A percentile compares a stretch with the other conserved stretches of the same genome.
Evolutionary conservation across 1,139 yeast genomes (phyloP).

Genomic region (Suhomyces chickasaworum): DNA sequence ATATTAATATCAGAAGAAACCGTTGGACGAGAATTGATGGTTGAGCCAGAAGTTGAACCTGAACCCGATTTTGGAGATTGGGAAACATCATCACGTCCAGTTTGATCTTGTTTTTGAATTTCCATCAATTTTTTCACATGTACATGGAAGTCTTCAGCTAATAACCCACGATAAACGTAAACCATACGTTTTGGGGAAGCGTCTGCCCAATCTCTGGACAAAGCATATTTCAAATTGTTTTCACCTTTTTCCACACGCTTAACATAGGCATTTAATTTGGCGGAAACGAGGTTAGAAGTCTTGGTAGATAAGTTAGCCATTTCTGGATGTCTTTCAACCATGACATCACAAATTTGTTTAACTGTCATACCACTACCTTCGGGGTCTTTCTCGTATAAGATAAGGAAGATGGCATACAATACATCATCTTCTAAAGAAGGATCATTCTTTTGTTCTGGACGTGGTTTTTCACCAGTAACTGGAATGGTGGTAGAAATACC

Average conservation of each 20-base stretch:
- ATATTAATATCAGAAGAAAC: conserved; percentile 4
- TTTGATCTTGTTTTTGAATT: conserved; percentile 28
- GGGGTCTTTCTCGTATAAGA: conserved; percentile 66
- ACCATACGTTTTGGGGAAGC: conserved; percentile 88
- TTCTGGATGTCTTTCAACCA: conserved; percentile 73
- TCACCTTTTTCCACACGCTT: conserved; percentile 84
- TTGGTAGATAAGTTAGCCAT: conserved; percentile 79
- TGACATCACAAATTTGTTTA: conserved; percentile 75
- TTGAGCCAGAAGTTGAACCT: no score
- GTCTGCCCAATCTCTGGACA: conserved; percentile 87
- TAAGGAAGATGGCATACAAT: conserved; percentile 69
- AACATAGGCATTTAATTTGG: conserved; percentile 80
- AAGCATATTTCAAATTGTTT: conserved; percentile 65
- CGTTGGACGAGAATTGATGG: conserved; percentile 1
- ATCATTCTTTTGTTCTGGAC: conserved; percentile 62
- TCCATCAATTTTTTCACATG: conserved; percentile 64
- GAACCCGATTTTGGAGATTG: conserved; percentile 15
- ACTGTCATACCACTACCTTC: conserved; percentile 81
- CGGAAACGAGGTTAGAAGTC: conserved; percentile 78
- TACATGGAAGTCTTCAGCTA: conserved; percentile 69
- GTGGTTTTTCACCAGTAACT: conserved; percentile 77
- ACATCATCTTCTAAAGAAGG: conserved; percentile 74
- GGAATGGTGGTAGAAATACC: conserved; percentile 80
- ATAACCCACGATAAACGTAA: conserved; percentile 75
- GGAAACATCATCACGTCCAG: conserved; percentile 6